Conservation (phyloP, 1,284 basidiomycete genomes). For the Sporisorium sorghi region DNA sequence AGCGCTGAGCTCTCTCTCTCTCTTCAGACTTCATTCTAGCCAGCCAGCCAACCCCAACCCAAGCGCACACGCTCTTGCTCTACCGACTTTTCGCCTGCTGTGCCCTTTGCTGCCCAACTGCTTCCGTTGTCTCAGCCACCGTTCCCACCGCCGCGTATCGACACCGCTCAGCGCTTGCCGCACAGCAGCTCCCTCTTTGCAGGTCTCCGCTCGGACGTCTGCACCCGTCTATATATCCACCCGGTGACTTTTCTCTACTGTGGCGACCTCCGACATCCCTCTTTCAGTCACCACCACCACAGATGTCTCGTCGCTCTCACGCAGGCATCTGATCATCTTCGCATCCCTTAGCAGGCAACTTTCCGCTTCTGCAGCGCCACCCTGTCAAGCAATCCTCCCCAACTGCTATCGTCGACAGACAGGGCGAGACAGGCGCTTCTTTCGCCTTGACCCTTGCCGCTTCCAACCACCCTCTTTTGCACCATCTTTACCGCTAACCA, state of each 20-base stretch:
- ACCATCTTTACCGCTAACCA: neutral
- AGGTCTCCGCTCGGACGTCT: neutral
- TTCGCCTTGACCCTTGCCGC: neutral
- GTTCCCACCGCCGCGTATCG: neutral
- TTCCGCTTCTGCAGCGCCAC: conserved; percentile 3
- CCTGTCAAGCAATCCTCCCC: neutral
- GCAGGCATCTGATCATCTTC: conserved; percentile 8
- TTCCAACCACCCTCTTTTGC: neutral
- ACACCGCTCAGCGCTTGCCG: neutral
- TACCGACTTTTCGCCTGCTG: neutral
- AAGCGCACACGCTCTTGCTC: neutral
- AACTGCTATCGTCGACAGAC: neutral
- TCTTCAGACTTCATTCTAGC: neutral
- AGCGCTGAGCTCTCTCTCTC: neutral
- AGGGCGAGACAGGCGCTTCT: neutral
- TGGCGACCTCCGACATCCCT: neutral
- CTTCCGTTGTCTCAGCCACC: neutral
- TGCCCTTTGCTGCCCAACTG: neutral
- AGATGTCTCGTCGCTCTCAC: conserved; percentile 15
- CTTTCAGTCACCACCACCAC: conserved; percentile 4
- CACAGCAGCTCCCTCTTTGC: neutral
- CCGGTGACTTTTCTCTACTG: neutral
- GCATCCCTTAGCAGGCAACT: neutral
- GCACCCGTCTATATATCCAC: neutral
- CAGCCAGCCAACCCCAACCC: neutral